Evolutionary conservation across 306 rosid species (phyloP).

Genomic region (Vicia villosa): DNA sequence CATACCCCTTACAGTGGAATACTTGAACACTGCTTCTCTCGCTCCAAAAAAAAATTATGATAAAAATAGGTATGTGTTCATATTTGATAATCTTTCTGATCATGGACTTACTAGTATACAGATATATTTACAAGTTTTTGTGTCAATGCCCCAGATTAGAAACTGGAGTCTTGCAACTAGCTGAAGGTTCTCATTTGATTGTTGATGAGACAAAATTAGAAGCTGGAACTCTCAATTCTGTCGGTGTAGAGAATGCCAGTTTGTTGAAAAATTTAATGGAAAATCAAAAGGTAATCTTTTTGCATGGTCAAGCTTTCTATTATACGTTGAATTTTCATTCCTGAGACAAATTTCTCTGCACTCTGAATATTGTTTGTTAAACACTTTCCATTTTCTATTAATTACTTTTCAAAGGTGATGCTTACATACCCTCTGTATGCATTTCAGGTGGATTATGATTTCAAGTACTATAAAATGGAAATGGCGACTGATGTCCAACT

Average conservation of each 20-base stretch:
- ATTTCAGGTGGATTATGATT: constrained; percentile 89
- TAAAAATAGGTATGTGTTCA: constrained; percentile 74
- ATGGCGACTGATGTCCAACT: constrained; percentile 75
- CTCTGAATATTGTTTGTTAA: neutral
- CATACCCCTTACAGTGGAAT: constrained; percentile 73
- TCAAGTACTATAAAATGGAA: constrained; percentile 77
- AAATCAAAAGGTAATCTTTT: constrained; percentile 66
- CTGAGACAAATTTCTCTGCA: neutral
- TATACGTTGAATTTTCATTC: constrained; percentile 16
- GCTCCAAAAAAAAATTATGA: constrained; percentile 83
- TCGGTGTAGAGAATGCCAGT: constrained; percentile 80
- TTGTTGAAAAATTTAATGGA: constrained; percentile 65
- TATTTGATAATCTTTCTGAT: constrained; percentile 22
- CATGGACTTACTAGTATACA: neutral
- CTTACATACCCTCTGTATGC: constrained; percentile 31
- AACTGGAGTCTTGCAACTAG: constrained; percentile 82
- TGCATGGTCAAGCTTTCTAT: neutral
- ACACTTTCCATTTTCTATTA: constrained; percentile 14
- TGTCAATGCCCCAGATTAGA: constrained; percentile 61
- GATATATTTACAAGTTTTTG: constrained; percentile 24
- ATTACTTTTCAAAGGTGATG: constrained; percentile 33
- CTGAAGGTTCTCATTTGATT: constrained; percentile 86
- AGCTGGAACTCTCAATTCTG: constrained; percentile 74
- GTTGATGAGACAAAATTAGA: constrained; percentile 81
- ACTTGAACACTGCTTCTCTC: constrained; percentile 71